Base-by-base conservation (phyloP, 2,329 filamentous ascomycete genomes). In the Fusarium nodosum region DNA sequence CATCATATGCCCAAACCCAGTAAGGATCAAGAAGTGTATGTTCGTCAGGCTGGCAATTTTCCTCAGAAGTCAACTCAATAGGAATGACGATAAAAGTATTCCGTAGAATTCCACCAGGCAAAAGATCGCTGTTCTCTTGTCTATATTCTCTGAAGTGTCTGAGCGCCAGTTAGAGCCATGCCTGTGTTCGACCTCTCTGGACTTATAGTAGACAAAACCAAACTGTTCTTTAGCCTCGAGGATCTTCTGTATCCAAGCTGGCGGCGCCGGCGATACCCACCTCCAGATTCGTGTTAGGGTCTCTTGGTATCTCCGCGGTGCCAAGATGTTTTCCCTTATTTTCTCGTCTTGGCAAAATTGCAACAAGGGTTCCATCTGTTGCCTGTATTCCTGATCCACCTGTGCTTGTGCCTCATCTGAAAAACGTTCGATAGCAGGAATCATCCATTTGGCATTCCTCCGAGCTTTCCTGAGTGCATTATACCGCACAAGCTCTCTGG, bases 1-100 rank as follows among this genome's bases (percentile, higher is more conserved):
- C 60, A 15, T 72, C 68, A 18, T 71, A 72, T 39, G 65, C 70
- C 71, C 68, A 73, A 51, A 69, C 65, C 68, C 66, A 70, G 31
- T 7, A 69, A 16, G 62, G 54, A 44, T 55, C 41, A 22, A 36
- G 20, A 22, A 15, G 0, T 0, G 48, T 41, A 20, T 1, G 0
- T 10, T 58, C 41, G 2, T 44, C 18, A 18, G 15, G 13, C 3
- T 39, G 57, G 13, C 34, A 31, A 39, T 65, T 60, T 11, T 36
- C 18, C 34, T 36, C 34, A 18, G 51, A 38, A 28, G 68, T 34
- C 1, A 65, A 57, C 51, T 67, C 64, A 1, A 62, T 18, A 3
- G 57, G 64, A 20, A 67, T 63, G 3, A 67, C 53, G 3, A 73
- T 59, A 2, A 73, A 72, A 0, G 69, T 73, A 20, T 67, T 69